Evolutionary conservation across 768 basidiomycete genomes (phyloP), one percentile per base, ranked within the genome.

Genomic region (Lactarius hatsudake): DNA sequence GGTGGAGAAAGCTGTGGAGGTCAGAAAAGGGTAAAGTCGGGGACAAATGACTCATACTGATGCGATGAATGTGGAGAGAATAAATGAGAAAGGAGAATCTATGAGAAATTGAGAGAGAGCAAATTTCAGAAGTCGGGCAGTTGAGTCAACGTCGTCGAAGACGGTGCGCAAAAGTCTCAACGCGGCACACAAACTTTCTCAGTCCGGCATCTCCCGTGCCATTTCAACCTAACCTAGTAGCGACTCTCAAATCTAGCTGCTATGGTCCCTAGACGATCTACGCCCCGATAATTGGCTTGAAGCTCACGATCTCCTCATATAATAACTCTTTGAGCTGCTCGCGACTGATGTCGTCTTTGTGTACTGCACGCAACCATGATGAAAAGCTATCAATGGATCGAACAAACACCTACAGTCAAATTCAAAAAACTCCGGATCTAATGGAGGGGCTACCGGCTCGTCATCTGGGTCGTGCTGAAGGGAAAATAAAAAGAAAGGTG

Each of bases 401-500:
- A 56, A 23, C 3, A 9, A 64, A 62, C 5, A 84, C 90, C 79
- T 71, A 93, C 91, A 79, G 77, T 99, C 97, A 76, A 98, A 98
- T 74, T 96, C 94, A 77, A 99, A 99, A 82, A 98, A 99, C 71
- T 91, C 89, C 5, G 94, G 90, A 71, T 93, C 92, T 58, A 99
- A 87, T n/a, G 96, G 96, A 5, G 94, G 91, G 0, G 96, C 96
- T 28, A 89, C 86, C 0, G 97, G 97, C 78, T 99, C 97, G 73
- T 99, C 97, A 59, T 96, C 94, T 2, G 96, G 94, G 74, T 97
- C 95, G 74, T 96, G 95, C 89, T 91, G 72, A 40, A 23, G 12
- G 2, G 6, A 36, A 64, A 43, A 59, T 3, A 48, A 28, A 15
- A 38, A 17, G 5, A 59, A 40, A 15, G 10, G 38, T 70, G 28